Conservation (phyloP, 768 basidiomycete species). For the Boletus rufocinnamomeus region DNA sequence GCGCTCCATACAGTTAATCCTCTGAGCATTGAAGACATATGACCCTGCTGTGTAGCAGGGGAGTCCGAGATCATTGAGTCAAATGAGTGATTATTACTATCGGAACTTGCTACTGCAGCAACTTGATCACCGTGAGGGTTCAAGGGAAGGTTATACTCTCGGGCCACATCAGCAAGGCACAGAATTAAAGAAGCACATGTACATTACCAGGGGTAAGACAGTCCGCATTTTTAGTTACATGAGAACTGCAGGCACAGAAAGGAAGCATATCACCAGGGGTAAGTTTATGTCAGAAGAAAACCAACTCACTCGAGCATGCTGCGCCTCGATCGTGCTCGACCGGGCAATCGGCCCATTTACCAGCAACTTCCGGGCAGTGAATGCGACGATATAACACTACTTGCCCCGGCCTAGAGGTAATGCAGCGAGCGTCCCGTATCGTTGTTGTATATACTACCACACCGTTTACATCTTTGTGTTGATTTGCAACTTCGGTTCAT, state of each 20-base stretch:
- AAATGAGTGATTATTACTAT: neutral
- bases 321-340: neutral
- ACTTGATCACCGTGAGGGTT: neutral
- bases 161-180: too few relatives aligned
- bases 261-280: too few relatives aligned
- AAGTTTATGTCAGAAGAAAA: too few relatives aligned
- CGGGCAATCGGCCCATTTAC: neutral
- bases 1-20: neutral
- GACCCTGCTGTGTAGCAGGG: neutral
- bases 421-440: too few relatives aligned
- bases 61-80: neutral
- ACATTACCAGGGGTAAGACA: too few relatives aligned
- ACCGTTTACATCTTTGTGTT: neutral
- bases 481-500: neutral
- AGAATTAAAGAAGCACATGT: too few relatives aligned
- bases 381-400: neutral
- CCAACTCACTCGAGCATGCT: too few relatives aligned
- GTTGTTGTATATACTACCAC: neutral
- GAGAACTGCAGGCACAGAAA: too few relatives aligned
- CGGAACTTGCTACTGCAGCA: neutral
- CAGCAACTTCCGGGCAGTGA: neutral
- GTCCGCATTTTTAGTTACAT: too few relatives aligned
- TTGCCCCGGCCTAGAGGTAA: too few relatives aligned
- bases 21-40: neutral
- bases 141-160: too few relatives aligned